Base-by-base conservation (phyloP, 192 early-diverging fungal genomes). In the Anaeromyces robustus region DNA sequence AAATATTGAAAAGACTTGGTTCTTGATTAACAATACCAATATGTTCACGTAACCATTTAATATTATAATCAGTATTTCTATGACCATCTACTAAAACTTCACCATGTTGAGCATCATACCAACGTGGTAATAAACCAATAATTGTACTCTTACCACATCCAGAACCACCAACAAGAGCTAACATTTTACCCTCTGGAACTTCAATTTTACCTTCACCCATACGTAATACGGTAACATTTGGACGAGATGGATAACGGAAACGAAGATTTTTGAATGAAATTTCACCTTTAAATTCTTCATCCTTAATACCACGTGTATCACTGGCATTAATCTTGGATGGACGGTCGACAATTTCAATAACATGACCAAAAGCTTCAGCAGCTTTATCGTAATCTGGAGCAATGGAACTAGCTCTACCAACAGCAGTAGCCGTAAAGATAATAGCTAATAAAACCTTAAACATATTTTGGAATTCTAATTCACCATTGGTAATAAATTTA, bases 141-240 rank as follows among this genome's bases (percentile, higher is more conserved):
- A 92, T 81, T 0, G 92, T 94, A 68, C 88, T 89, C 86, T 94
- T 94, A n/a, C 92, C 92, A 77, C 87, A 88, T 26, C 93, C 93
- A 39, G 86, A 87, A 6, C 86, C 80, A 0, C 92, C 88, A 37
- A 89, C 91, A n/a, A 89, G 82, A 4, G 84, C 86, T 78, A 88
- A 85, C 28, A 83, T 83, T 29, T 34, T 83, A 26, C 80, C 82
- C n/a, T 79, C 80, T 19, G 79, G 77, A 97, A 89, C 28, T 34
- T 34, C 32, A 12, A 34, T 83, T 82, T 89, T 52, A 97, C 85
- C 68, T 89, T 86, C 37, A 92, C 89, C 80, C 12, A 83, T 31
- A n/a, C 93, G 86, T 13, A 82, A 84, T 29, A 94, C 79, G 26
- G 80, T 87, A 41, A 94, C 86, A 41, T 84, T 79, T 30, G 88